These are phyloP conservation scores for Inga oerstediana DNA, from an alignment of 306 rosid species.

Conservation along the genomic window DNA sequence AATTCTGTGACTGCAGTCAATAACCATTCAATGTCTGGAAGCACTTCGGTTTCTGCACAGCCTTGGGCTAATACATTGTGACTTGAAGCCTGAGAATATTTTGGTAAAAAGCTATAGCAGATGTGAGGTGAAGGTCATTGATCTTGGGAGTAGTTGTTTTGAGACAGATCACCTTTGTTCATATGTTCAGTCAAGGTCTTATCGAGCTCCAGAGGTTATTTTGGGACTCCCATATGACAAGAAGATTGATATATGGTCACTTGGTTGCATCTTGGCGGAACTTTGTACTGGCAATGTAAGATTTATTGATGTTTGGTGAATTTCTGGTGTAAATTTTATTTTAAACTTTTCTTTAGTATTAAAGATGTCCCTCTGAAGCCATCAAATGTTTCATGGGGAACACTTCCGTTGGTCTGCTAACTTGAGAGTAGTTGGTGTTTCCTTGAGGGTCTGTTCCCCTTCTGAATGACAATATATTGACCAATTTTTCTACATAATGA, in stretches of 20 bases:
- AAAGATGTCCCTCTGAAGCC: neutral
- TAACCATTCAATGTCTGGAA: constrained; percentile 86
- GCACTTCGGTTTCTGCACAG: constrained; percentile 83
- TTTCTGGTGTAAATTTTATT: neutral
- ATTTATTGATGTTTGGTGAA: constrained; percentile 27
- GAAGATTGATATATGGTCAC: constrained; percentile 92
- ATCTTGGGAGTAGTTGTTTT: constrained; percentile 94
- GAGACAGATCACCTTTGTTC: constrained; percentile 95
- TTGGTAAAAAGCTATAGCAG: constrained; percentile 92
- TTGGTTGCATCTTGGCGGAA: constrained; percentile 92
- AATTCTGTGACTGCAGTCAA: constrained; percentile 63
- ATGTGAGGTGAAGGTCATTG: constrained; percentile 95
- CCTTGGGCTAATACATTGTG: constrained; percentile 87
- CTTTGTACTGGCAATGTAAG: constrained; percentile 94
- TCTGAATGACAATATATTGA: neutral
- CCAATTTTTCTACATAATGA: neutral
- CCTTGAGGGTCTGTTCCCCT: neutral
- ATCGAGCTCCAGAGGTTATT: constrained; percentile 95
- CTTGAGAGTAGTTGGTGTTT: neutral
- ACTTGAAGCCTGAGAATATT: constrained; percentile 91
- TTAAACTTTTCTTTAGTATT: neutral
- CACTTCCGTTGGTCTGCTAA: neutral
- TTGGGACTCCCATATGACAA: constrained; percentile 85
- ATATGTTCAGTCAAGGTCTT: constrained; percentile 87
- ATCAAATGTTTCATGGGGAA: neutral